A percentile compares a stretch with the other conserved stretches of the same genome.
These are phyloP conservation scores for Euphorbia celastroides DNA, from an alignment of 441 rosid species.

Conservation along the genomic window DNA sequence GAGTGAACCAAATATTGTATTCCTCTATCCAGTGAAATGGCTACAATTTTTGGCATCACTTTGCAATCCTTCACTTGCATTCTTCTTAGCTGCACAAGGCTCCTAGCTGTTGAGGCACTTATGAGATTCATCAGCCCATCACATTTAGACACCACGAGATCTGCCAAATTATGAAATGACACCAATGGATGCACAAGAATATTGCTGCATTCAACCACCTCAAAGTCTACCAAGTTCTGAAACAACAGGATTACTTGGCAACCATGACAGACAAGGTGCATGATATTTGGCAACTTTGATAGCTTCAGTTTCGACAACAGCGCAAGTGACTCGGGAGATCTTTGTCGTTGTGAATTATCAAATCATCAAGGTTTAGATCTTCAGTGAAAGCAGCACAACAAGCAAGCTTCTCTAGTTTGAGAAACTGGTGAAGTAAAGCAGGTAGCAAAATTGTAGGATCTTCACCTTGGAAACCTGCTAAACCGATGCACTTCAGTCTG, in stretches of 20 bases:
- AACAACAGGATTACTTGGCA: background rate
- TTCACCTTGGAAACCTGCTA: too few species aligned
- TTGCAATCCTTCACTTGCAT: constrained; percentile 7
- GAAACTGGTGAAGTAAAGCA: background rate
- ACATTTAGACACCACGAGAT: too few species aligned
- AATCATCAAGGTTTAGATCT: background rate
- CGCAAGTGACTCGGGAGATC: background rate
- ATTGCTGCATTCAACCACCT: background rate
- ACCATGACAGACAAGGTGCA: background rate
- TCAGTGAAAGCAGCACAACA: background rate
- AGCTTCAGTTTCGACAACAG: background rate
- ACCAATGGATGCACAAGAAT: background rate
- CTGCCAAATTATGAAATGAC: background rate
- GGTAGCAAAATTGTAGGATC: background rate
- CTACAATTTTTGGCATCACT: constrained; percentile 9
- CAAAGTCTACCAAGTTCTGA: background rate
- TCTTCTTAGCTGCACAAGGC: constrained; percentile 9
- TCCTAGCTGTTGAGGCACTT: too few species aligned
- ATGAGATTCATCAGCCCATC: too few species aligned
- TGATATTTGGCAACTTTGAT: background rate
- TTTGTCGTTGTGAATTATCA: background rate
- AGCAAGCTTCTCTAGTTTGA: background rate
- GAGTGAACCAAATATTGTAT: background rate
- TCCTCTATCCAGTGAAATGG: background rate
- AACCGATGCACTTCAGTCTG: too few species aligned